phyloP scores from a whole-genome alignment of 2,329 filamentous ascomycete species.

The Phaeophleospora eucalypticola region DNA sequence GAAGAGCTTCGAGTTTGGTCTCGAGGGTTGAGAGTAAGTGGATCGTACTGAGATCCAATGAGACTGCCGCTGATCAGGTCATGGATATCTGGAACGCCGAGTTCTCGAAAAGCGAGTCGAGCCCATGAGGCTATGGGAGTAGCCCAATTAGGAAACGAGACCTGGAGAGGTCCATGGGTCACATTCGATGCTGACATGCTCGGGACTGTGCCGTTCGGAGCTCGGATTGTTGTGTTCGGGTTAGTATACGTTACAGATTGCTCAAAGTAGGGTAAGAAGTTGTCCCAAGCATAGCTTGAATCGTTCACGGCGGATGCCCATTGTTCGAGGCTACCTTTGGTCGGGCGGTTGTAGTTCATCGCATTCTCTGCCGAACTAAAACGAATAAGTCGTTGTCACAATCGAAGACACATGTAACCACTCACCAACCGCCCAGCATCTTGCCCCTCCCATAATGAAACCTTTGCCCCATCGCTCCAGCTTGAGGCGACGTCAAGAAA shows the following conservation, averaged over 20 bases:
- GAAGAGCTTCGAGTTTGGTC: conserved; percentile 5
- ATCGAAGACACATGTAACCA: too few relatives aligned
- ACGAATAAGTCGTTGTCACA: not conserved
- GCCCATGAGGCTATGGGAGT: not conserved
- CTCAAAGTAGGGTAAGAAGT: conserved; percentile 21
- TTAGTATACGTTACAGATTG: not conserved
- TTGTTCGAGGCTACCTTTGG: conserved; percentile 27
- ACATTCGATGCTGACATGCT: not conserved
- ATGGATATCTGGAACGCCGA: not conserved
- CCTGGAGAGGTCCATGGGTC: conserved; percentile 2
- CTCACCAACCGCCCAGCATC: conserved; percentile 22
- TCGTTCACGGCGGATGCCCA: conserved; percentile 37
- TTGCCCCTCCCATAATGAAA: conserved; percentile 26
- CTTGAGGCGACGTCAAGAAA: conserved; percentile 8
- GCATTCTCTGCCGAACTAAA: conserved; percentile 25
- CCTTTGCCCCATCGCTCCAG: not conserved
- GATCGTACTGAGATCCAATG: not conserved
- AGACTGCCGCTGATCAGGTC: not conserved
- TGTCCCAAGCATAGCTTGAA: conserved; percentile 27
- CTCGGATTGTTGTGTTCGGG: not conserved
- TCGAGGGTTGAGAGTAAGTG: not conserved
- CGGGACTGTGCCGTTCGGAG: not conserved
- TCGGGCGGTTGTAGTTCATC: conserved; percentile 29
- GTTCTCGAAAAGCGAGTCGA: not conserved
- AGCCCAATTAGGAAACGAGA: conserved; percentile 3